These are phyloP conservation scores for Dunaliella primolecta DNA, from an alignment of 139 green algal genomes.

Conservation along the genomic window DNA sequence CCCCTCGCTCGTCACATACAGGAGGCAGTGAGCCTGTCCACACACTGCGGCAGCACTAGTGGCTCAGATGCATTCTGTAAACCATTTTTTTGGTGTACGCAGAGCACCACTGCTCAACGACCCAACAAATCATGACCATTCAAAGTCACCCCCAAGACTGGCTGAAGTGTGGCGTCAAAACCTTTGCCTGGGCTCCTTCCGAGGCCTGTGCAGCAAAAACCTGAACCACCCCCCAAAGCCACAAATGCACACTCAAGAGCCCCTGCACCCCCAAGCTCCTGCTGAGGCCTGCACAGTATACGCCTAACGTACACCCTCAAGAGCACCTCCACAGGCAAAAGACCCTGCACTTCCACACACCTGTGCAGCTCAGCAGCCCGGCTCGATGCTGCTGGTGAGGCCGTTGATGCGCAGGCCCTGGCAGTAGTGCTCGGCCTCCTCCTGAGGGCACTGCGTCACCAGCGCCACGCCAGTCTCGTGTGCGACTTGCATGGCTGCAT, in stretches of 20 bases:
- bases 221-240: no score
- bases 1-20: no score
- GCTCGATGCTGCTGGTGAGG: conserved; percentile 84
- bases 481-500: conserved; percentile 61
- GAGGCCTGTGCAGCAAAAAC: no score
- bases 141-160: no score
- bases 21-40: no score
- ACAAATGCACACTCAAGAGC: neutral
- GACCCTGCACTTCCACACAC: neutral
- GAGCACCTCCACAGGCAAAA: neutral
- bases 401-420: conserved; percentile 79
- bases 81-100: no score
- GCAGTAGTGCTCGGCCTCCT: conserved; percentile 84
- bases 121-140: neutral
- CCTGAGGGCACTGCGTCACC: conserved; percentile 79
- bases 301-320: neutral
- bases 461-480: conserved; percentile 81
- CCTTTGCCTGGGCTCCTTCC: no score
- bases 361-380: conserved; percentile 5
- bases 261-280: neutral
- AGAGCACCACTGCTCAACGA: neutral
- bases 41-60: no score
- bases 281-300: no score
- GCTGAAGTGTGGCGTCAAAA: no score
- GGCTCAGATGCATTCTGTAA: no score